These are phyloP conservation scores for Cinnamomum micranthum DNA, from an alignment of 164 flowering plant genomes.

Conservation along the genomic window DNA sequence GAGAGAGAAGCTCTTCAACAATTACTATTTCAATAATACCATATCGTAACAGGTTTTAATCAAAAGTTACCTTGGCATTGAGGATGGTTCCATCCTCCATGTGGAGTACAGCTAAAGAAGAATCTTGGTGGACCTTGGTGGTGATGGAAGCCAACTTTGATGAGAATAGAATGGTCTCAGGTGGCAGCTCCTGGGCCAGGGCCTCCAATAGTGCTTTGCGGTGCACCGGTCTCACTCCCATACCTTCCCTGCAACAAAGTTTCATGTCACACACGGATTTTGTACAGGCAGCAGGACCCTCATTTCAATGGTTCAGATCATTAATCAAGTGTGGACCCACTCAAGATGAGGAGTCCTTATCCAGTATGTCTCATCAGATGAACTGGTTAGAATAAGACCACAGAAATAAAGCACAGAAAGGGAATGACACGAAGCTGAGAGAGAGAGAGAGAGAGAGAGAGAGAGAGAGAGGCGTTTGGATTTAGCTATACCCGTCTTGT, in stretches of 20 bases:
- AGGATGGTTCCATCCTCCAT: conserved; percentile 31
- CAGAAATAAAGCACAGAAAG: not conserved
- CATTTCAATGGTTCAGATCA: not conserved
- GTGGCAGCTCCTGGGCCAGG: conserved; percentile 38
- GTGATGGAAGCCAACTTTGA: conserved; percentile 30
- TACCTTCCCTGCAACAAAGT: not conserved
- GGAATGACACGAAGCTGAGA: not conserved
- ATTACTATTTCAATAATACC: too few species aligned
- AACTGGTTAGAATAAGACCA: too few species aligned
- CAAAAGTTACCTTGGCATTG: conserved; percentile 28
- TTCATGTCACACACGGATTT: not conserved
- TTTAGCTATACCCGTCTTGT: not conserved
- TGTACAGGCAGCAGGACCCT: not conserved
- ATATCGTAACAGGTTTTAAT: too few species aligned
- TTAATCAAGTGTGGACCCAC: not conserved
- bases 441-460: not conserved
- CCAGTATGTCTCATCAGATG: too few species aligned
- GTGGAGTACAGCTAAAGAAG: conserved; percentile 9
- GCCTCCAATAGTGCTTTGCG: conserved; percentile 29
- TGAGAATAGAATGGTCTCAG: conserved; percentile 28
- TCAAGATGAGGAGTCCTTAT: not conserved
- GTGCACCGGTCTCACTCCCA: conserved; percentile 23
- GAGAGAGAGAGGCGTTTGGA: too few species aligned
- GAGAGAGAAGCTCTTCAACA: too few species aligned
- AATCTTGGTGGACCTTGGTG: conserved; percentile 12